A percentile compares a stretch with the other conserved stretches of the same genome.
Evolutionary conservation across 1,139 yeast species (phyloP).

Genomic region (Candida sojae): DNA sequence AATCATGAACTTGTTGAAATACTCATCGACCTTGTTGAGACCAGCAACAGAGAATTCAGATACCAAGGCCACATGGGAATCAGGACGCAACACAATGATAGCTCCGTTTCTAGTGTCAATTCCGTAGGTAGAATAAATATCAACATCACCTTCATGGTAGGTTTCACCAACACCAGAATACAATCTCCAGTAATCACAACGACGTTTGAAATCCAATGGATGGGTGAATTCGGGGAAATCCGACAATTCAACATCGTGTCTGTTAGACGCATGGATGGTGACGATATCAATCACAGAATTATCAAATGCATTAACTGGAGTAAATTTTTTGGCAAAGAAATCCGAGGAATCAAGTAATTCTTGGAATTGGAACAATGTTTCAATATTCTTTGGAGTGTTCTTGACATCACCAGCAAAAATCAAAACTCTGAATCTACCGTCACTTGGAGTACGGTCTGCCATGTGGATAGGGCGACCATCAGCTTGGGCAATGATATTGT

Average conservation of each 20-base stretch:
- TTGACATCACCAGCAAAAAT: constrained; percentile 26
- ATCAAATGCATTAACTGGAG: constrained; percentile 27
- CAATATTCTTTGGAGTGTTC: constrained; percentile 12
- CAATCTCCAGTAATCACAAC: constrained; percentile 32
- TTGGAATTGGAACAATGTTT: constrained; percentile 17
- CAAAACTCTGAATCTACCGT: constrained; percentile 28
- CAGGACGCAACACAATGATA: constrained; percentile 30
- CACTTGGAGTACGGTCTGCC: constrained; percentile 22
- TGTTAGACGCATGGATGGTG: constrained; percentile 22
- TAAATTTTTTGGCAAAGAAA: constrained; percentile 21
- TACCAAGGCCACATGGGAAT: constrained; percentile 30
- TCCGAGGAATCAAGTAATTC: constrained; percentile 16
- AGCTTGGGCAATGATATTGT: constrained; percentile 23
- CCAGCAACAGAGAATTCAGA: constrained; percentile 18
- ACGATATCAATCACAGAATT: constrained; percentile 24
- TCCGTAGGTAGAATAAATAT: constrained; percentile 23
- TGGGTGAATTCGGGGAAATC: constrained; percentile 30
- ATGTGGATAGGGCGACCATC: constrained; percentile 26
- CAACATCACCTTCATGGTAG: constrained; percentile 12
- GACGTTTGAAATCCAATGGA: constrained; percentile 24
- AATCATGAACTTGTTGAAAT: constrained; percentile 22
- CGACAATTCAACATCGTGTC: constrained; percentile 21
- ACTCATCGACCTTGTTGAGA: constrained; percentile 18
- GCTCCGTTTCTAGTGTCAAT: constrained; percentile 24
- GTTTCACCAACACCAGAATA: constrained; percentile 22